Base-by-base conservation (phyloP, 2,329 filamentous ascomycete species). In the Colletotrichum zoysiae region DNA sequence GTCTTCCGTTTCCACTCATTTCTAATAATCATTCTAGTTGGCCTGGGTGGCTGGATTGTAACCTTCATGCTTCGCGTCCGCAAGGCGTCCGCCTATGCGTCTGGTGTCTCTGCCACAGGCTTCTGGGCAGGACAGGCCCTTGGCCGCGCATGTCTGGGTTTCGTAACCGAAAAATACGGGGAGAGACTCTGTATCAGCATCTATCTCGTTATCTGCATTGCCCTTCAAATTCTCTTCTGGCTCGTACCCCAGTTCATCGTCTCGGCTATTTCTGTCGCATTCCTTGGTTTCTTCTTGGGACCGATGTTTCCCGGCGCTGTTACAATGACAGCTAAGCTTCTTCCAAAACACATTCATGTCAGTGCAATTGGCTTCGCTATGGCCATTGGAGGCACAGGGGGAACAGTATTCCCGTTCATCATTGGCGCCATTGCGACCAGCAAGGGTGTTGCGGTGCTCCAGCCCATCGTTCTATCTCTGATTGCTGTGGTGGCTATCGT, bases 91-190 rank as follows among this genome's bases (percentile, higher is more conserved):
- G 81, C 88, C 0, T 94, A 93, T 75, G 88, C 89, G 0, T 90
- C 90, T n/a, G 92, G 92, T 35, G 91, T 93, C 80, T 90, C 89
- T 0, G 90, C 88, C 0, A 93, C 92, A 0, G 93, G 92, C 0
- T 95, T 94, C 81, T 95, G 93, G 93, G 87, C 92, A n/a, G 93
- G 93, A 0, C 88, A 94, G 76, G 93, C 92, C 0, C 80, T 92
- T 0, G 93, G 93, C 0, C 85, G 93, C 1, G 83, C 94, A 0
- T 78, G 87, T 0, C 81, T 95, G 5, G 91, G 92, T 0, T 94
- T 95, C 73, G 86, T 94, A 0, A 95, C 92, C 0, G 89, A 91
- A 6, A 82, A 86, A 1, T 84, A 90, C 18, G 92, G 92, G 0
- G 93, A 94, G 78, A 89, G 90, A 60, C 76, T 86, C 3, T 86